These are phyloP conservation scores for Syzygium aromaticum DNA, from an alignment of 345 rosid genomes.

Conservation along the genomic window DNA sequence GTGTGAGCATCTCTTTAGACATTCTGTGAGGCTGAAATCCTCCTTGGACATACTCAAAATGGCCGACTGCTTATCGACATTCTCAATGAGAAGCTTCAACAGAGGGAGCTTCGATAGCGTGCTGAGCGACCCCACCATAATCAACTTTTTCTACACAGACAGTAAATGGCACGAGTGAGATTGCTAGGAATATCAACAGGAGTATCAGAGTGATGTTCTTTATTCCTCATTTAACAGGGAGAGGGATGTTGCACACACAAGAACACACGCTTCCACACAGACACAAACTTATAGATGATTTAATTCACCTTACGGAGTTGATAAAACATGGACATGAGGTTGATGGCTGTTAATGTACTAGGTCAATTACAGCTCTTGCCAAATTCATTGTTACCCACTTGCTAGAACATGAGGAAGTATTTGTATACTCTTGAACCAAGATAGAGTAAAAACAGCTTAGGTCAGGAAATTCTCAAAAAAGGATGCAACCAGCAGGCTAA, in stretches of 20 bases:
- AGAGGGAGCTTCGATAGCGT: conserved; percentile 77
- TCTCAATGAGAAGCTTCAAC: conserved; percentile 71
- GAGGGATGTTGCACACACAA: not conserved
- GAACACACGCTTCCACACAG: not conserved
- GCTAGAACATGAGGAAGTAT: not conserved
- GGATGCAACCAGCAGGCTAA: not conserved
- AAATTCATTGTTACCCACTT: not conserved
- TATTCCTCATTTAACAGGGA: not conserved
- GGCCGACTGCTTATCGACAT: conserved; percentile 65
- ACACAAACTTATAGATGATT: not conserved
- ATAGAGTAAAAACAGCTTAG: not conserved
- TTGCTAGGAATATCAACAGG: not conserved
- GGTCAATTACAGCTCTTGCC: not conserved
- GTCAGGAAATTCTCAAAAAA: not conserved
- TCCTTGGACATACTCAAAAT: conserved; percentile 30
- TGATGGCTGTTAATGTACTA: not conserved
- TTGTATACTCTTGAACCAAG: not conserved
- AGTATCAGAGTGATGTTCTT: not conserved
- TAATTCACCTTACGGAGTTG: not conserved
- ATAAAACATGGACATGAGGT: not conserved
- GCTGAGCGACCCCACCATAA: conserved; percentile 78
- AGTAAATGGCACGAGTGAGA: not conserved
- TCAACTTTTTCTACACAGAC: conserved; percentile 62
- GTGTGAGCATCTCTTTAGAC: conserved; percentile 20
- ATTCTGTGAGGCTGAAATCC: conserved; percentile 21